Conservation (phyloP, 352 stramenopile species). For the Globisporangium spinosum region DNA sequence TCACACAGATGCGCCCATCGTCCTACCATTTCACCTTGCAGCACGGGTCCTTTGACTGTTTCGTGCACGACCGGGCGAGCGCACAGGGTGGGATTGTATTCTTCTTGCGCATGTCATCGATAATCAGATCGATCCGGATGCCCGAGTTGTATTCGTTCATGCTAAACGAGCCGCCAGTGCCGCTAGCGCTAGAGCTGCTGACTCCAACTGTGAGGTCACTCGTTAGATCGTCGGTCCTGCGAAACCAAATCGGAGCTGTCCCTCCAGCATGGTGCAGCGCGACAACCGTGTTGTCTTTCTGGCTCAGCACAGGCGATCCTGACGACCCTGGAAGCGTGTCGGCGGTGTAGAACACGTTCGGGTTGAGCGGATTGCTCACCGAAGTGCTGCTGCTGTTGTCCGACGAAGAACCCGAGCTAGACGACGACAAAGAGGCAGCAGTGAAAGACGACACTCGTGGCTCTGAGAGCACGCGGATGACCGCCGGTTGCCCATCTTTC, state of each 20-base stretch:
- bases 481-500: conserved; percentile 13
- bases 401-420: conserved; percentile 16
- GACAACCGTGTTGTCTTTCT: conserved; percentile 58
- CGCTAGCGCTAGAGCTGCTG: neutral
- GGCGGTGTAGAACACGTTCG: conserved; percentile 59
- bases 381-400: neutral
- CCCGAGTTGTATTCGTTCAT: conserved; percentile 28
- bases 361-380: conserved; percentile 9
- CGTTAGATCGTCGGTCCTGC: neutral
- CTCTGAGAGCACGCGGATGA: conserved; percentile 24
- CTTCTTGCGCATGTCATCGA: conserved; percentile 25
- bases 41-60: conserved; percentile 2
- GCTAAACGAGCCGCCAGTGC: neutral
- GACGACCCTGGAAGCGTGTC: conserved; percentile 69
- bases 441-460: conserved; percentile 27
- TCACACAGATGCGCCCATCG: neutral
- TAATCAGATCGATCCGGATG: conserved; percentile 37
- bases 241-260: neutral
- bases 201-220: neutral
- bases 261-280: conserved; percentile 60
- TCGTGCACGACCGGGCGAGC: conserved; percentile 9
- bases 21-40: conserved; percentile 10
- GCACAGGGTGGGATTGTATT: conserved; percentile 24
- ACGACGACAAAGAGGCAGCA: conserved; percentile 6
- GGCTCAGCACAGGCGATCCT: conserved; percentile 55